Conservation (phyloP, 2,329 filamentous ascomycete species). For the Xylaria sp. region DNA sequence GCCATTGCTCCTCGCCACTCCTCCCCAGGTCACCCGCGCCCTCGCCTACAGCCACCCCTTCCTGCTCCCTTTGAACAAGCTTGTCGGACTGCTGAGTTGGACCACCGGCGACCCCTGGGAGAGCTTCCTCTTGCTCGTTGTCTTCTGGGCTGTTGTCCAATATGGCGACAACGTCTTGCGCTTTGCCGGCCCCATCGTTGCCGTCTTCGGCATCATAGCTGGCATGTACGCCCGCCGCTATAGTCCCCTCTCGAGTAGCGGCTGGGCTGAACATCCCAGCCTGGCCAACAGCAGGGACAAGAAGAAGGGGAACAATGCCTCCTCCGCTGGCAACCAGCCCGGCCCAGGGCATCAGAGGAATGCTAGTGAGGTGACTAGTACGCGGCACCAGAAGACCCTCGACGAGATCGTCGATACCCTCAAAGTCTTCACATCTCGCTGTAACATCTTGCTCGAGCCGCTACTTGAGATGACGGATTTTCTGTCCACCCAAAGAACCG, state of each 20-base stretch:
- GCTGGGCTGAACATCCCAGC: slow-evolving; percentile 65
- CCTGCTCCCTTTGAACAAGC: slow-evolving; percentile 84
- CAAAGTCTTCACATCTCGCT: slow-evolving; percentile 88
- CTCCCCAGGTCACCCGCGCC: slow-evolving; percentile 91
- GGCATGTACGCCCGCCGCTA: slow-evolving; percentile 94
- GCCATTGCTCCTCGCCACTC: slow-evolving; percentile 89
- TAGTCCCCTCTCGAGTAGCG: slow-evolving; percentile 88
- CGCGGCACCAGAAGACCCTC: slow-evolving; percentile 88
- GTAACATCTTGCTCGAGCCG: slow-evolving; percentile 91
- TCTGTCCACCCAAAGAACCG: slow-evolving; percentile 87
- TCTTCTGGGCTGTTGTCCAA: slow-evolving; percentile 85
- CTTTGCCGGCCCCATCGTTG: slow-evolving; percentile 82
- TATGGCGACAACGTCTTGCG: slow-evolving; percentile 88
- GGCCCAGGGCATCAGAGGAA: slow-evolving; percentile 55
- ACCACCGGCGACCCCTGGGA: slow-evolving; percentile 95
- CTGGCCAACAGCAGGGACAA: slow-evolving; percentile 40
- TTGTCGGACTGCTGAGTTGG: slow-evolving; percentile 90
- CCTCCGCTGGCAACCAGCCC: slow-evolving; percentile 41
- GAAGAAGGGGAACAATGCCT: slow-evolving; percentile 49
- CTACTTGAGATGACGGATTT: slow-evolving; percentile 91
- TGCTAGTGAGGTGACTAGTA: slow-evolving; percentile 68
- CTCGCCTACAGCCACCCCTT: slow-evolving; percentile 97
- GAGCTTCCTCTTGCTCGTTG: slow-evolving; percentile 87
- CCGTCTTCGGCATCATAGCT: slow-evolving; percentile 81
- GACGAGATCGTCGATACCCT: slow-evolving; percentile 97